Evolutionary conservation across 345 rosid genomes (phyloP), one percentile per base, ranked within the genome.

Genomic region (Noccaea caerulescens): DNA sequence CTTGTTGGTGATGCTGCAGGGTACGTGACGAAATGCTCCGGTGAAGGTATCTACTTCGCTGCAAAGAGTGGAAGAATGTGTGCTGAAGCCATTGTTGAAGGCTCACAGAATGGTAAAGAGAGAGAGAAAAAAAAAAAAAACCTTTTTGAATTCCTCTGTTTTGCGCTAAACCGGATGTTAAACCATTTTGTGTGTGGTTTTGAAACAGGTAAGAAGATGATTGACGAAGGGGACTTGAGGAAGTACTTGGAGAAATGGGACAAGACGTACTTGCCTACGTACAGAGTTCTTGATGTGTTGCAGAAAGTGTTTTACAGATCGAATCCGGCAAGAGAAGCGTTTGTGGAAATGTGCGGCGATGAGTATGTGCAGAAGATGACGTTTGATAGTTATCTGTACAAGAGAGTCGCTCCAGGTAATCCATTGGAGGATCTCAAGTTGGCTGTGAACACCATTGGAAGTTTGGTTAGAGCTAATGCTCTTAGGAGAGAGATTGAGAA

Each of bases 301-400:
- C 98, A 92, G 83, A 88, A 88, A 76, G 90, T 92, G 55, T 92
- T 92, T 62, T 92, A 90, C 78, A 80, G 96, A 56, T 92, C 96
- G 0, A 87, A 92, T 59, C 96, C 96, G 0, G 98, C 98, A 1
- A 81, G 98, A 75, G 96, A 92, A 70, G 98, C 98, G 0, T 92
- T 90, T 34, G 98, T 90, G 42, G 95, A 90, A 82, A 88, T 90
- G 98, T 90, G 98, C 34, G 90, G 86, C 0, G 90, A 92, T 36
- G 89, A 90, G 85, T 90, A 92, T 20, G 98, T 90, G 74, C 96
- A 92, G 82, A 92, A 92, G 84, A 91, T 91, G 98, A 89, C 98
- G 0, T 92, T 92, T 34, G 98, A 92, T 63, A 90, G 98, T 52
- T 92, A 92, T 67, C 78, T 92, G 66, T 92, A 92, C 82, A 92